Evolutionary conservation across 163 green algal species (phyloP).

Genomic region (Scenedesmus sp.): DNA sequence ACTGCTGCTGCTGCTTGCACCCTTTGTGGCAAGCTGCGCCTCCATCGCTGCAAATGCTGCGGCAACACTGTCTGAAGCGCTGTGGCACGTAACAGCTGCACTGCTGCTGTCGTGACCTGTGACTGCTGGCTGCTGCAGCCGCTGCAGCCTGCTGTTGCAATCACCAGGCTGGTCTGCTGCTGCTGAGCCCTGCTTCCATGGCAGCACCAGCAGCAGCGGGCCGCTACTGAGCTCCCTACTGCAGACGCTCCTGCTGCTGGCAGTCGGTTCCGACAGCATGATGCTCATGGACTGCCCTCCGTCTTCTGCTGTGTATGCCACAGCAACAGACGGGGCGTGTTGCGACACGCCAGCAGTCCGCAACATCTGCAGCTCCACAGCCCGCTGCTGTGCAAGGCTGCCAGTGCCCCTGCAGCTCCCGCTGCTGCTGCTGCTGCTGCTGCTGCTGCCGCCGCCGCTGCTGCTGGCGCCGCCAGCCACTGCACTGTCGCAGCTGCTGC

Average conservation of each 20-base stretch:
- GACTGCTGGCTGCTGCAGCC: neutral
- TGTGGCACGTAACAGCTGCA: neutral
- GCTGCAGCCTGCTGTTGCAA: neutral
- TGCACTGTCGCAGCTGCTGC: neutral
- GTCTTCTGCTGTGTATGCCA: neutral
- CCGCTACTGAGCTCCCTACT: neutral
- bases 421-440: neutral
- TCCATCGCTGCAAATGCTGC: neutral
- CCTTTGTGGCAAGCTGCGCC: neutral
- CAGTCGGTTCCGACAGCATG: neutral
- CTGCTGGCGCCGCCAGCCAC: neutral
- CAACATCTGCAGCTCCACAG: neutral
- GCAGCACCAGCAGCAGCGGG: neutral
- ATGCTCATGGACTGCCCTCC: neutral
- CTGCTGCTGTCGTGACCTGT: neutral
- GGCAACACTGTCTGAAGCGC: neutral
- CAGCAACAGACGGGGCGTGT: neutral
- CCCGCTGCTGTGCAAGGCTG: slow-evolving; percentile 7
- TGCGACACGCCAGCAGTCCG: neutral
- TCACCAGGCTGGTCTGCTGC: neutral
- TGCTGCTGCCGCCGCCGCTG: neutral
- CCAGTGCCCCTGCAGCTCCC: neutral
- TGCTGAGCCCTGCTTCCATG: neutral
- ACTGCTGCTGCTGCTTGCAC: neutral
- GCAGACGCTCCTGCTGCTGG: neutral